Evolutionary conservation across 1,139 yeast genomes (phyloP), one percentile per base, ranked within the genome.

Genomic region (Magnusiomyces suaveolens): DNA sequence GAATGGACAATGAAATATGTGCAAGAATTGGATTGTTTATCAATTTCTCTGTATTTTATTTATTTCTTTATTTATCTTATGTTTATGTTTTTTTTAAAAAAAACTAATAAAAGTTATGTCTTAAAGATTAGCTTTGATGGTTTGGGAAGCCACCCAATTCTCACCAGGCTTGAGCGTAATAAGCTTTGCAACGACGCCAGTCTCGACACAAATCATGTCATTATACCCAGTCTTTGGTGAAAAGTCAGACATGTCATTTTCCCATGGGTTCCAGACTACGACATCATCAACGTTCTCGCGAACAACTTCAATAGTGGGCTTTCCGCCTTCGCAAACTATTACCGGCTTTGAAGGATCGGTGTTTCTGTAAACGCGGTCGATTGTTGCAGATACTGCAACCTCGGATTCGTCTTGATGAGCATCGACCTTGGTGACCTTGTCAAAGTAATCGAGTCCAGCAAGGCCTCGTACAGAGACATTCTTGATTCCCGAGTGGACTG

Each of bases 201-300:
- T 94, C 70, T 92, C 98, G 54, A 92, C 80, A 72, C 98, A 92
- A 57, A 92, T 79, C 97, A 92, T 90, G 51, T 83, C 75, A 62
- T 82, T 77, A 73, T 77, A 92, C 2, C 96, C 97, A 53, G 73
- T 69, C 66, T 87, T 88, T 53, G 98, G 98, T 63, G 76, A 78
- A 67, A 90, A 92, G 70, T 92, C 98, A 41, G 75, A 83, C 90
- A 92, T 86, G 1, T 84, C 84, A 32, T 72, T 75, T 24, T 94
- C 81, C 98, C 97, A 92, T 26, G 98, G 98, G 69, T 92, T 92
- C 98, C 98, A 92, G 54, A 92, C 97, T 51, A 92, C 97, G 24
- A 88, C 80, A 66, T 92, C 97, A 1, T 86, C 89, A 60, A 90
- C 75, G 62, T 83, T 82, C 32, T 71, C 71, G 65, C 95, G 78